Evolutionary conservation across 73 alveolate species (phyloP), one percentile per base, ranked within the genome.

Genomic region (Paramecium pentaurelia): DNA sequence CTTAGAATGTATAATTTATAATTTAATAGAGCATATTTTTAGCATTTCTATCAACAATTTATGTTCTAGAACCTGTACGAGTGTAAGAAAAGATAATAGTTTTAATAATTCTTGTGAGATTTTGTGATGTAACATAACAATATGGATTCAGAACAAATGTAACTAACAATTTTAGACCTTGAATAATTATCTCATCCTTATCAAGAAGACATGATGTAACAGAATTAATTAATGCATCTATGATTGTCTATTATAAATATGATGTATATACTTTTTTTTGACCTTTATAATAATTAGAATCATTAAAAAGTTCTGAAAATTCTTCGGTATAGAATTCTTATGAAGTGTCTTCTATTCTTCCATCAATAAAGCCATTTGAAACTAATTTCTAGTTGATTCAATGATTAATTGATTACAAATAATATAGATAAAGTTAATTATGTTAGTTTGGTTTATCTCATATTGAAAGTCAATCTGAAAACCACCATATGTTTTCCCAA

Each of bases 261-360:
- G 2, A 54, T 54, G 36, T 1, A 12, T 14, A 40, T 73, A 73
- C 87, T 34, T 38, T 73, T 36, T 44, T 73, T 12, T 34, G n/a
- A 9, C 70, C 77, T 27, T 47, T 80, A 14, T 80, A 20, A 20
- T 40, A 45, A 20, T 45, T 49, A 12, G 77, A 40, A 10, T 80
- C 91, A 12, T 73, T 73, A 12, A 80, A 80, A 20, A 80, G 30
- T 25, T 80, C 91, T 32, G 91, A n/a, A 80, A 80, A 80, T 80
- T 80, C 91, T 3, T 80, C 91, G 5, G 75, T 80, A 11, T 45
- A 80, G 47, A 40, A 80, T 49, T 80, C 91, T 14, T 49, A 20
- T 20, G 91, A 32, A 12, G 91, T 80, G 45, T 80, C 91, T 25
- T 45, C 58, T 28, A 32, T 25, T 42, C 47, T 32, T 27, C 91